These are phyloP conservation scores for Serendipita sp. DNA, from an alignment of 768 basidiomycete species.

Conservation along the genomic window DNA sequence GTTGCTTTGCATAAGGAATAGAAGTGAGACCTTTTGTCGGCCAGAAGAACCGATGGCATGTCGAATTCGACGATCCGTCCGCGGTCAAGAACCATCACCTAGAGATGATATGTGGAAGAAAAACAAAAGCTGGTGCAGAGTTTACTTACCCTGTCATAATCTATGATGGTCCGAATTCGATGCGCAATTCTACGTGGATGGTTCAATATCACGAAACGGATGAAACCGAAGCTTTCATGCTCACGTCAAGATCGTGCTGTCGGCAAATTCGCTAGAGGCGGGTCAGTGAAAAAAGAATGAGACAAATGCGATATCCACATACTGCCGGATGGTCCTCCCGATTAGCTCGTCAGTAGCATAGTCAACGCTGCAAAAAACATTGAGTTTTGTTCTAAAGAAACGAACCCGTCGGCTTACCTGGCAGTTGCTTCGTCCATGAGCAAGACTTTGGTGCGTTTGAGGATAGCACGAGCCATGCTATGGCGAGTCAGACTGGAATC, in stretches of 20 bases:
- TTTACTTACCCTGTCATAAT: conserved; percentile 59
- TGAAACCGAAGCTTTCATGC: conserved; percentile 20
- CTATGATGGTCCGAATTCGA: conserved; percentile 61
- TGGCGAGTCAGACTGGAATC: not conserved
- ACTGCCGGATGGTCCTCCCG: conserved; percentile 67
- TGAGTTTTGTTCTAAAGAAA: not conserved
- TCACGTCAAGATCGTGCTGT: conserved; percentile 61
- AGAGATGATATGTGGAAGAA: conserved; percentile 7
- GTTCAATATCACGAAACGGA: conserved; percentile 14
- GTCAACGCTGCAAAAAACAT: conserved; percentile 36
- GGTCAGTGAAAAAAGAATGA: not conserved
- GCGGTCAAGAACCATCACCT: conserved; percentile 68
- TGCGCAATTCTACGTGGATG: conserved; percentile 41
- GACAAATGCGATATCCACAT: conserved; percentile 18
- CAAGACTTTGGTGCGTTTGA: conserved; percentile 60
- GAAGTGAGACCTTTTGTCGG: conserved; percentile 10
- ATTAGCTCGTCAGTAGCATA: conserved; percentile 84
- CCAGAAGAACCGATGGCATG: conserved; percentile 14
- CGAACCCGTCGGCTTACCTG: conserved; percentile 24
- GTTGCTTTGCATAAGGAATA: conserved; percentile 12
- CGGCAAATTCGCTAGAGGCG: conserved; percentile 48
- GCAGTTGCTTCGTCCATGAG: conserved; percentile 81
- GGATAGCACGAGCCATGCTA: conserved; percentile 72
- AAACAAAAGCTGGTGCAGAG: not conserved
- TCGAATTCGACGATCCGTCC: conserved; percentile 70